Conservation (phyloP, 352 stramenopile species). For the Globisporangium acanthophoron region DNA sequence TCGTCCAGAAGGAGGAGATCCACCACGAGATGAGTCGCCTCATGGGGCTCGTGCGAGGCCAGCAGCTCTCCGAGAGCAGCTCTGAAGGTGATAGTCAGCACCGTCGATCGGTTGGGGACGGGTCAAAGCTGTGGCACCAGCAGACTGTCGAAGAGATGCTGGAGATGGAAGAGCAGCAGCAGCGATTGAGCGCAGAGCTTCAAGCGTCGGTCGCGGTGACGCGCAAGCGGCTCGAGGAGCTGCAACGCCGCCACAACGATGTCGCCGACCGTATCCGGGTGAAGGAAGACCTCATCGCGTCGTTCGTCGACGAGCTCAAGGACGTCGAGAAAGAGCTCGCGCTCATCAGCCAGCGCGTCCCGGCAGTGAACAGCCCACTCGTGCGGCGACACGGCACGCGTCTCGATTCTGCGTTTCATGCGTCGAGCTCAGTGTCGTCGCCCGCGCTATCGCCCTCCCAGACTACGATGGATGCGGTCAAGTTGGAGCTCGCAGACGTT, state of each 20-base stretch:
- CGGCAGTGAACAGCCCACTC: conserved; percentile 9
- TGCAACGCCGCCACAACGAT: conserved; percentile 36
- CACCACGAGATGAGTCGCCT: conserved; percentile 63
- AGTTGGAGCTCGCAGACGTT: conserved; percentile 9
- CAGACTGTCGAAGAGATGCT: conserved; percentile 18
- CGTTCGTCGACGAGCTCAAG: conserved; percentile 49
- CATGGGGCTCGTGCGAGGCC: conserved; percentile 30
- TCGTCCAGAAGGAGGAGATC: conserved; percentile 74
- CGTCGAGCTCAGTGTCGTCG: not conserved
- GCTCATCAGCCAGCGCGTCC: conserved; percentile 37
- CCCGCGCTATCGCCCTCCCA: conserved; percentile 2
- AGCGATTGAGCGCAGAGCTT: conserved; percentile 27
- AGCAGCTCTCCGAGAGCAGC: not conserved
- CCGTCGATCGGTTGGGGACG: not conserved
- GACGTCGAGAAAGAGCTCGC: conserved; percentile 52
- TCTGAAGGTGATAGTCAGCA: not conserved
- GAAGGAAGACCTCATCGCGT: conserved; percentile 44
- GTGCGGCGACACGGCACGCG: conserved; percentile 11
- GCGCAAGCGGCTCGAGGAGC: conserved; percentile 24
- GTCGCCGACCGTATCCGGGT: conserved; percentile 41
- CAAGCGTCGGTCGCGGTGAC: conserved; percentile 19
- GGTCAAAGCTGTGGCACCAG: not conserved
- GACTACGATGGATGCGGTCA: conserved; percentile 4
- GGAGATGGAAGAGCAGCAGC: conserved; percentile 7
- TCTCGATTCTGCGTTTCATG: conserved; percentile 19